Conservation (phyloP, 1,284 basidiomycete genomes). For the Erythrobasidium hasegawianum region DNA sequence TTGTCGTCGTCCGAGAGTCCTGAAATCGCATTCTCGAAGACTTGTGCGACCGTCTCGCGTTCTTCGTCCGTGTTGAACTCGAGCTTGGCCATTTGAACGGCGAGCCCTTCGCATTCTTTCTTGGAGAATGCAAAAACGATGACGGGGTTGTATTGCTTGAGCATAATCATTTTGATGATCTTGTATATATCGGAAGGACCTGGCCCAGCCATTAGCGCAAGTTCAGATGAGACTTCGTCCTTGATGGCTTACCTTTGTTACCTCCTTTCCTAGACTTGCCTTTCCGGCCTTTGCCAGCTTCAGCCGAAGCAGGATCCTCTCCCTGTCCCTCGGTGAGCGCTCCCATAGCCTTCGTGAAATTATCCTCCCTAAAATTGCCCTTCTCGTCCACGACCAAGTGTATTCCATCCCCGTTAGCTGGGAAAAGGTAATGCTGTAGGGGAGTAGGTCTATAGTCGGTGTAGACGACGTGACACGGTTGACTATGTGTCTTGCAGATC, state of each 20-base stretch:
- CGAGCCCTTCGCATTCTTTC: slow-evolving; percentile 91
- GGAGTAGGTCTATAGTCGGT: slow-evolving; percentile 99
- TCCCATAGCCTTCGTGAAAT: slow-evolving; percentile 97
- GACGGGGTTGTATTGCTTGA: slow-evolving; percentile 96
- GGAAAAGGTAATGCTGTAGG: slow-evolving; percentile 96
- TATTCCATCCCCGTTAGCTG: slow-evolving; percentile 92
- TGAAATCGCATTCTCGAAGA: slow-evolving; percentile 93
- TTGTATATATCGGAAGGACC: slow-evolving; percentile 91
- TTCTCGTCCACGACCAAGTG: slow-evolving; percentile 97
- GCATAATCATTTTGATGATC: slow-evolving; percentile 98
- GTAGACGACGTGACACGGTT: slow-evolving; percentile 98
- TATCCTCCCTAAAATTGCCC: slow-evolving; percentile 93
- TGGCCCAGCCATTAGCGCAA: too few relatives aligned
- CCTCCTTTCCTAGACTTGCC: slow-evolving; percentile 87
- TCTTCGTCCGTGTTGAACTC: slow-evolving; percentile 96
- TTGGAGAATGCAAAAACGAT: slow-evolving; percentile 99
- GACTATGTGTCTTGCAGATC: slow-evolving; percentile 95
- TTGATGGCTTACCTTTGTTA: slow-evolving; percentile 75
- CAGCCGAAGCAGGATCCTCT: slow-evolving; percentile 87
- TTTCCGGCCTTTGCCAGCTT: slow-evolving; percentile 58
- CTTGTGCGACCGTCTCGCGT: slow-evolving; percentile 77
- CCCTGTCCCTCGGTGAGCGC: slow-evolving; percentile 76
- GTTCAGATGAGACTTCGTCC: too few relatives aligned
- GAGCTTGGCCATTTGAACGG: slow-evolving; percentile 86
- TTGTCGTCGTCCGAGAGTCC: slow-evolving; percentile 84